Conservation (phyloP, 805 yeast species). For the Candida pseudofarinosa region DNA sequence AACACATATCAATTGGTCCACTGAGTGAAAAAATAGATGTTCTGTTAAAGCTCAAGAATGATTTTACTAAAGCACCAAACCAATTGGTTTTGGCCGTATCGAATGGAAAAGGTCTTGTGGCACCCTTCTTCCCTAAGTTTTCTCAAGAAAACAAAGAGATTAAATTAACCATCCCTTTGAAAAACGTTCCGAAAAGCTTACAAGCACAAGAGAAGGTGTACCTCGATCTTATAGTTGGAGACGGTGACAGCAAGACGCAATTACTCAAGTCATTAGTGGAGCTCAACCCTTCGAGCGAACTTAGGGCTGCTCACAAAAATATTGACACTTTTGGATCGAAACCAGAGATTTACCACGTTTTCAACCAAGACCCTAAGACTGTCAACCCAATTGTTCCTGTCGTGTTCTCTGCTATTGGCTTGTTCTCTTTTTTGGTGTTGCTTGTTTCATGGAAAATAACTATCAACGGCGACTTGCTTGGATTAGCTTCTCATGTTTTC, state of each 20-base stretch:
- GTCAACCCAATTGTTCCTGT: slow-evolving; percentile 50
- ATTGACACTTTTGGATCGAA: slow-evolving; percentile 39
- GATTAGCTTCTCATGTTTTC: slow-evolving; percentile 32
- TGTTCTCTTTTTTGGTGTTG: slow-evolving; percentile 38
- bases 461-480: slow-evolving; percentile 26
- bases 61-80: slow-evolving; percentile 23
- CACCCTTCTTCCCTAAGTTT: slow-evolving; percentile 29
- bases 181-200: slow-evolving; percentile 33
- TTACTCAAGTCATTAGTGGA: slow-evolving; percentile 25
- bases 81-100: slow-evolving; percentile 31
- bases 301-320: slow-evolving; percentile 22
- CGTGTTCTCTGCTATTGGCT: slow-evolving; percentile 44
- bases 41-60: slow-evolving; percentile 20
- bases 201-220: slow-evolving; percentile 27
- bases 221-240: slow-evolving; percentile 31
- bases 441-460: slow-evolving; percentile 40
- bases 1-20: slow-evolving; percentile 24
- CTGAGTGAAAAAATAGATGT: slow-evolving; percentile 30
- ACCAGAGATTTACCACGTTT: slow-evolving; percentile 63
- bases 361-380: slow-evolving; percentile 51
- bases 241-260: slow-evolving; percentile 15
- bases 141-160: slow-evolving; percentile 14
- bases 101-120: slow-evolving; percentile 26
- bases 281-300: slow-evolving; percentile 23
- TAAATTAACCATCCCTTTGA: slow-evolving; percentile 21